Evolutionary conservation across 257 asterid species (phyloP), one percentile per base, ranked within the genome.

Genomic region (Solanum medicagineum): DNA sequence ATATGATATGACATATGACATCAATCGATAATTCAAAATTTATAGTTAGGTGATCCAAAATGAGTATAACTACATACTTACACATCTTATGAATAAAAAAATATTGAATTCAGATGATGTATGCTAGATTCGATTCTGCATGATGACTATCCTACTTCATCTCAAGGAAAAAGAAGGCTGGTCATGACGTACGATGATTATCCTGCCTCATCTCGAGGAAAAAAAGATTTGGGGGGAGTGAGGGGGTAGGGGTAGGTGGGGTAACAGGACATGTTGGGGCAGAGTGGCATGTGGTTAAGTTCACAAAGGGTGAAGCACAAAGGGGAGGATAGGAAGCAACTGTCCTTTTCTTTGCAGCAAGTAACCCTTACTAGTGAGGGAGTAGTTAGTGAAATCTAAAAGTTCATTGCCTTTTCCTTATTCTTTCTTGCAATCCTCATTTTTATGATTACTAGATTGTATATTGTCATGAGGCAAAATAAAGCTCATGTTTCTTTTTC

Each of bases 211-310:
- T 69, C 53, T 69, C 1, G 1, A 69, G 24, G 11, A 20, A 1
- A 32, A 68, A 32, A 68, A 29, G 42, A 12, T 8, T 29, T 8
- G 10, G 1, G 4, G 22, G 13, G 63, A 10, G 62, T 6, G 62
- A 17, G 10, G 45, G 22, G 6, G 75, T 1, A 11, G 26, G 45
- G 2, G 10, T 4, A 42, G 19, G 16, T 22, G 4, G 2, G 45
- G 22, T 59, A 68, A 19, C 8, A 17, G 80, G 89, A 85, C 86
- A 85, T 66, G 17, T 81, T 54, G 66, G 59, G 85, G 75, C 62
- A 81, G 26, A 22, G 81, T 79, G 81, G 74, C 89, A 87, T 85
- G 88, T 89, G 91, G 81, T 57, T 73, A 54, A 57, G 87, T 20
- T 79, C 40, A 56, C 40, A 54, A 77, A 47, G 71, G 57, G 45